These are phyloP conservation scores for Dactylorhiza incarnata DNA, from an alignment of 106 monocot genomes.

Conservation along the genomic window DNA sequence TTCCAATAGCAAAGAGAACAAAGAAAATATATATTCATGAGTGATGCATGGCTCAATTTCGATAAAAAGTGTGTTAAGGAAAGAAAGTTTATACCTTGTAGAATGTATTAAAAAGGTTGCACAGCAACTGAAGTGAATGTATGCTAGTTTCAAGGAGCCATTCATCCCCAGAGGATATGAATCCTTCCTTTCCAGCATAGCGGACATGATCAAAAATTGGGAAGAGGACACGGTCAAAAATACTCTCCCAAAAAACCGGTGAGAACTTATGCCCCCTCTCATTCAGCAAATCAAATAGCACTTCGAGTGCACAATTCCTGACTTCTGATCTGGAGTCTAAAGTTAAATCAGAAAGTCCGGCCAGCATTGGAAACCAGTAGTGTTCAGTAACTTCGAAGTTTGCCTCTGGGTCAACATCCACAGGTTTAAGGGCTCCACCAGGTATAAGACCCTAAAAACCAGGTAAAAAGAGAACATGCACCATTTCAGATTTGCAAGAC, in stretches of 20 bases:
- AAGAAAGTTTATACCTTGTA: constrained; percentile 53
- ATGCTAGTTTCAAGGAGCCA: constrained; percentile 97
- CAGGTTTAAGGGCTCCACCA: constrained; percentile 78
- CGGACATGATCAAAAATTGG: constrained; percentile 96
- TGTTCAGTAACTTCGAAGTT: constrained; percentile 84
- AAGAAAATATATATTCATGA: constrained; percentile 4
- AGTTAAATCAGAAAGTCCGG: constrained; percentile 91
- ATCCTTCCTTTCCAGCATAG: constrained; percentile 74
- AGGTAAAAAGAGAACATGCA: neutral
- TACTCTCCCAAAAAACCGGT: constrained; percentile 89
- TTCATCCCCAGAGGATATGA: constrained; percentile 66
- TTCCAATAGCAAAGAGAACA: constrained; percentile 2
- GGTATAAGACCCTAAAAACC: constrained; percentile 74
- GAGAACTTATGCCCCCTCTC: constrained; percentile 95
- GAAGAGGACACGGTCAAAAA: constrained; percentile 87
- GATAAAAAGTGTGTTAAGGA: neutral
- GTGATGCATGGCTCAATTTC: neutral
- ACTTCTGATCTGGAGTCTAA: constrained; percentile 84
- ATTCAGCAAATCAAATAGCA: constrained; percentile 96
- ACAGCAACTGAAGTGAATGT: constrained; percentile 92
- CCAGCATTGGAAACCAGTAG: constrained; percentile 98
- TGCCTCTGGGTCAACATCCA: constrained; percentile 39
- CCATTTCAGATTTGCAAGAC: neutral
- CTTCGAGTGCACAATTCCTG: constrained; percentile 89
- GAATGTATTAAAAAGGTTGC: constrained; percentile 97